Conservation (phyloP, 345 rosid genomes). For the Euphorbia tirucalli region DNA sequence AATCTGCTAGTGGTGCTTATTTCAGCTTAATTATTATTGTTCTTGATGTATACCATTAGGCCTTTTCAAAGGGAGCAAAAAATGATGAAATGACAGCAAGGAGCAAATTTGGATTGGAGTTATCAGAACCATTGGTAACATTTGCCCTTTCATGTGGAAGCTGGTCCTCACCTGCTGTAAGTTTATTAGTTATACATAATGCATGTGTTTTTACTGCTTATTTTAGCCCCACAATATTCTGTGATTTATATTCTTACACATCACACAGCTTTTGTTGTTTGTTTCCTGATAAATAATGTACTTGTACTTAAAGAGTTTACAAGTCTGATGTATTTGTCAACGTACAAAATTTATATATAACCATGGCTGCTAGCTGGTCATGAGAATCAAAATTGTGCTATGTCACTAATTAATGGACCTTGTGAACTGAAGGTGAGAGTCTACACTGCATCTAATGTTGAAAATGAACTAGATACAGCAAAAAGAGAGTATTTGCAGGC, state of each 20-base stretch:
- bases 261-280: neutral
- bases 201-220: conserved; percentile 7
- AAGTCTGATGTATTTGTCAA: too few relatives aligned
- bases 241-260: neutral
- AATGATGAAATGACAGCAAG: conserved; percentile 60
- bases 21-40: conserved; percentile 16
- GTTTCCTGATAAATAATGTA: neutral
- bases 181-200: conserved; percentile 18
- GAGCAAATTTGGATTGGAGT: conserved; percentile 62
- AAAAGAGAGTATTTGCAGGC: conserved; percentile 80
- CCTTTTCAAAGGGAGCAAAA: conserved; percentile 44
- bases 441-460: conserved; percentile 63
- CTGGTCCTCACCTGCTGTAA: conserved; percentile 96
- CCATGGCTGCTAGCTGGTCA: neutral
- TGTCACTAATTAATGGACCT: conserved; percentile 24
- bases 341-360: too few relatives aligned
- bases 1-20: conserved; percentile 44
- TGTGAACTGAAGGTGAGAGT: conserved; percentile 55
- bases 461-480: conserved; percentile 62
- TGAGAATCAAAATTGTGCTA: neutral
- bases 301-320: neutral
- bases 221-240: conserved; percentile 3
- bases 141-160: conserved; percentile 90
- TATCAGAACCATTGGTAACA: conserved; percentile 78
- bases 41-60: conserved; percentile 28